A percentile compares a stretch with the other conserved stretches of the same genome.
Evolutionary conservation across 1,139 yeast genomes (phyloP).

Genomic region (Hyphopichia fennica): DNA sequence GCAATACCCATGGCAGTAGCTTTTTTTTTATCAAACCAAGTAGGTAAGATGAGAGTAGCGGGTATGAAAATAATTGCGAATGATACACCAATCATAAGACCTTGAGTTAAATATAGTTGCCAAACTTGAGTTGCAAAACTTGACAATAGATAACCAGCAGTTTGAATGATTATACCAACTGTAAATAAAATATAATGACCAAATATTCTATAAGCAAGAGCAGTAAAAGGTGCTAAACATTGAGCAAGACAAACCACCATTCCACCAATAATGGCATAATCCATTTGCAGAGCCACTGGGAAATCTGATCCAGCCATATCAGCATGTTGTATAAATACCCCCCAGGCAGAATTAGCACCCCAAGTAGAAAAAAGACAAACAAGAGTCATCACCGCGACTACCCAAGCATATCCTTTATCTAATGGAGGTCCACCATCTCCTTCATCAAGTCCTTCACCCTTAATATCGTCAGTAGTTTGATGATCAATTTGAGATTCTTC

Average conservation of each 20-base stretch:
- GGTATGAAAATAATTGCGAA: conserved; percentile 64
- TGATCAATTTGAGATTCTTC: conserved; percentile 8
- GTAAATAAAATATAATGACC: conserved; percentile 37
- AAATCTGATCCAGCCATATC: conserved; percentile 32
- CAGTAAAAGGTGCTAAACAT: conserved; percentile 53
- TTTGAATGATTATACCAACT: conserved; percentile 52
- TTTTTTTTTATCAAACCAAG: conserved; percentile 59
- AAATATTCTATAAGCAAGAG: conserved; percentile 31
- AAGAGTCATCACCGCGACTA: conserved; percentile 55
- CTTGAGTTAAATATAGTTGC: conserved; percentile 72
- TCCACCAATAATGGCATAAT: conserved; percentile 73
- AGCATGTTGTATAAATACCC: conserved; percentile 65
- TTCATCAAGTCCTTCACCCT: conserved; percentile 10
- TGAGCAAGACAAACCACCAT: conserved; percentile 60
- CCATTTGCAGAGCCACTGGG: conserved; percentile 57
- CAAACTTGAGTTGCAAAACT: conserved; percentile 61
- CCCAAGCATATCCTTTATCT: conserved; percentile 76
- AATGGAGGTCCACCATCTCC: conserved; percentile 45
- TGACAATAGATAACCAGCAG: conserved; percentile 61
- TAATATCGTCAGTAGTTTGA: conserved; percentile 8
- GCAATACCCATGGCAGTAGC: conserved; percentile 62
- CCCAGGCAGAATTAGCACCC: conserved; percentile 74
- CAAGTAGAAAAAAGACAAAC: conserved; percentile 56
- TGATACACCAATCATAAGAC: conserved; percentile 62
- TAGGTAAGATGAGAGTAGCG: conserved; percentile 54